phyloP scores from a whole-genome alignment of 2,329 filamentous ascomycete genomes.

The Cercospora sesami region DNA sequence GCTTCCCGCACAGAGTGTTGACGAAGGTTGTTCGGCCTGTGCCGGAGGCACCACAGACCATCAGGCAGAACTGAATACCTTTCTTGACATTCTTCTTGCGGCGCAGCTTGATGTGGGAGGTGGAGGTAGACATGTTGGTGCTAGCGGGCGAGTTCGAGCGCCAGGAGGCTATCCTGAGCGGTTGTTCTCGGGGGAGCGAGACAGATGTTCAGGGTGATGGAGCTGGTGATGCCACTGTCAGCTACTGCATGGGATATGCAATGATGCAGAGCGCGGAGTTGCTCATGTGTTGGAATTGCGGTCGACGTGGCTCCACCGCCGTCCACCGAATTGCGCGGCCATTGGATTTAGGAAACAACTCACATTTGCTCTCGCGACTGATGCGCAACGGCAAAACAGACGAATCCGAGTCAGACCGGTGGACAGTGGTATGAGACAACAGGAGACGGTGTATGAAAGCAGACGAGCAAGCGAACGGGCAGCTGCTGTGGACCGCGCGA shows the following conservation, averaged over 20 bases:
- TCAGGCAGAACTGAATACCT: conserved; percentile 99
- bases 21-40: conserved; percentile 98
- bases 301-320: conserved; percentile 17
- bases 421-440: not conserved
- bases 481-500: conserved; percentile 21
- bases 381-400: not conserved
- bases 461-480: conserved; percentile 1
- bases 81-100: conserved; percentile 99
- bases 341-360: conserved; percentile 6
- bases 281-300: not conserved
- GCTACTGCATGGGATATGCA: not conserved
- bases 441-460: conserved; percentile 1
- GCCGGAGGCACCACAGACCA: conserved; percentile 98
- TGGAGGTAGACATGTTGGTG: conserved; percentile 38
- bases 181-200: conserved; percentile 15
- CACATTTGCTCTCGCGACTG: conserved; percentile 16
- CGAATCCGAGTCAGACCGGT: not conserved
- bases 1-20: conserved; percentile 97
- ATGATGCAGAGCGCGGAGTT: not conserved
- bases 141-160: conserved; percentile 22
- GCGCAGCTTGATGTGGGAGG: conserved; percentile 76
- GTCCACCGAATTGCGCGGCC: conserved; percentile 11
- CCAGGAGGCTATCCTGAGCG: conserved; percentile 30
- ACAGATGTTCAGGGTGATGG: not conserved
- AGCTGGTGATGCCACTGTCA: not conserved